Evolutionary conservation across 2,329 filamentous ascomycete species (phyloP).

Genomic region (Scleromitrula shiraiana): DNA sequence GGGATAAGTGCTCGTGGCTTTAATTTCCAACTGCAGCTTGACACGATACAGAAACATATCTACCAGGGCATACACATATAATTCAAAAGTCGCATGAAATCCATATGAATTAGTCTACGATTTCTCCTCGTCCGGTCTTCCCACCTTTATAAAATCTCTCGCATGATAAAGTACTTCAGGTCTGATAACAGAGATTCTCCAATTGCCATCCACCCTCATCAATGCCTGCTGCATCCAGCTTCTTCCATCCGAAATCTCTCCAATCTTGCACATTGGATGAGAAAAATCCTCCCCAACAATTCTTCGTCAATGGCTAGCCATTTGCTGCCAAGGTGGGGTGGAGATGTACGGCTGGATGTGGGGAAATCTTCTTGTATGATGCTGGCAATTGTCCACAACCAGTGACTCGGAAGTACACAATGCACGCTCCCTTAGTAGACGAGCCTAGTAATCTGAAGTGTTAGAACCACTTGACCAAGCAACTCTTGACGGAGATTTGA

Average conservation of each 20-base stretch:
- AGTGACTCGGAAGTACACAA: no score
- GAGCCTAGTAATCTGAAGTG: no score
- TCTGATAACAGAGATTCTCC: slow-evolving; percentile 14
- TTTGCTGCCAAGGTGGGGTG: slow-evolving; percentile 26
- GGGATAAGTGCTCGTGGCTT: no score
- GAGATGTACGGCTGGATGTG: no score
- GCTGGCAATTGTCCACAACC: no score
- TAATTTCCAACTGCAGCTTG: no score
- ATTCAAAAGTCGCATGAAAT: neutral
- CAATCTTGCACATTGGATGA: slow-evolving; percentile 17
- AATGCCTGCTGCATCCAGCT: slow-evolving; percentile 18
- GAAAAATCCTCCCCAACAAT: slow-evolving; percentile 15
- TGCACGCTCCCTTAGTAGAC: no score
- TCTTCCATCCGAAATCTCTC: slow-evolving; percentile 15
- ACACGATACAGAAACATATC: no score
- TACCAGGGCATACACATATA: neutral
- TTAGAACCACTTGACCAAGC: no score
- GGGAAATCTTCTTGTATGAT: no score
- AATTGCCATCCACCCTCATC: slow-evolving; percentile 14
- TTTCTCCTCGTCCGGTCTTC: slow-evolving; percentile 11
- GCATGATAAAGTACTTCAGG: slow-evolving; percentile 20
- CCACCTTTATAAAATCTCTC: slow-evolving; percentile 14
- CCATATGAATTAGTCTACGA: neutral
- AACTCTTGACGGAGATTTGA: no score
- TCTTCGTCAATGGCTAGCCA: slow-evolving; percentile 20